These are phyloP conservation scores for Wickerhamiella alocasiicola DNA, from an alignment of 805 yeast species.

Conservation along the genomic window DNA sequence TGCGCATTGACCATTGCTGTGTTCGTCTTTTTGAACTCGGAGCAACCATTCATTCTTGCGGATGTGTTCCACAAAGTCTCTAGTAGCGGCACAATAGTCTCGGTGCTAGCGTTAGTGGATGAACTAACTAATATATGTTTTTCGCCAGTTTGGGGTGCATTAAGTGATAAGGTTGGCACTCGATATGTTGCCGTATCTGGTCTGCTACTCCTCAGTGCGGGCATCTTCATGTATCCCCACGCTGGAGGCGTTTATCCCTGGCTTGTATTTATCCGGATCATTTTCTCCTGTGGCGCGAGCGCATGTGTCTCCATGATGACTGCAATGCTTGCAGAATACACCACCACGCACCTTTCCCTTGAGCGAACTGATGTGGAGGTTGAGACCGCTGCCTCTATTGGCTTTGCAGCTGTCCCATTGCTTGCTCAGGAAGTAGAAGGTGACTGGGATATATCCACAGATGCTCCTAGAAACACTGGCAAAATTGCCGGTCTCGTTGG, in stretches of 20 bases:
- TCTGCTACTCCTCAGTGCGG: constrained; percentile 35
- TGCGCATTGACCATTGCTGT: constrained; percentile 33
- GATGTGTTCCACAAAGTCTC: constrained; percentile 27
- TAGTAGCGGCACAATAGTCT: constrained; percentile 35
- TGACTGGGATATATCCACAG: background rate
- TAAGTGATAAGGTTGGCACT: constrained; percentile 52
- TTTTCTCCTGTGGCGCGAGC: constrained; percentile 52
- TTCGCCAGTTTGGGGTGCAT: constrained; percentile 52
- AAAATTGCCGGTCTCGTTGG: constrained; percentile 51
- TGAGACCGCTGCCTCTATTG: constrained; percentile 9
- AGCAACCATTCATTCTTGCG: constrained; percentile 35
- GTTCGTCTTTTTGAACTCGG: constrained; percentile 33
- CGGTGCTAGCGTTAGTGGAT: constrained; percentile 43
- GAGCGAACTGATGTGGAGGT: constrained; percentile 8
- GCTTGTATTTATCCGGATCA: constrained; percentile 37
- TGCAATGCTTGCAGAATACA: constrained; percentile 42
- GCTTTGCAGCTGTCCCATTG: constrained; percentile 9
- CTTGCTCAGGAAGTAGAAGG: constrained; percentile 5
- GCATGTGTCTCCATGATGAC: constrained; percentile 46
- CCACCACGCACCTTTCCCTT: constrained; percentile 2
- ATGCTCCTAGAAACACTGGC: constrained; percentile 28
- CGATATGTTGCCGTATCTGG: constrained; percentile 40
- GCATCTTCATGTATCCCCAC: constrained; percentile 40
- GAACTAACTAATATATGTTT: constrained; percentile 41
- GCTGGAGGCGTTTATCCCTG: constrained; percentile 37